Conservation (phyloP, 495 filamentous ascomycete species). For the Lineolata rhizophorae region DNA sequence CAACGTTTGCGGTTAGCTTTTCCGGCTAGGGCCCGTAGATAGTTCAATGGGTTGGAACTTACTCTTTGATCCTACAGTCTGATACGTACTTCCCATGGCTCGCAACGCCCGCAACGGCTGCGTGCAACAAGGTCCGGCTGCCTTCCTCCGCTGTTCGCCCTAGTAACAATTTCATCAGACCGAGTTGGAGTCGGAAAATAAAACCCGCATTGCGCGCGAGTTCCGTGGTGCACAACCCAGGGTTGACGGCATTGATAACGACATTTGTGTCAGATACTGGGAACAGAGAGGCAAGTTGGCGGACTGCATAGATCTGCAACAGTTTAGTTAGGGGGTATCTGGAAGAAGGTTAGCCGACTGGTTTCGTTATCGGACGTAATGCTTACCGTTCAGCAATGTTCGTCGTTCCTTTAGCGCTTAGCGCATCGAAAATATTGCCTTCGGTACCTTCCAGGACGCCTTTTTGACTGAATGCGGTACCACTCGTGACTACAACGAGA, state of each 20-base stretch:
- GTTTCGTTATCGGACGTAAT: not conserved
- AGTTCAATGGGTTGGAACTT: not conserved
- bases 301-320: not conserved
- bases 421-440: not conserved
- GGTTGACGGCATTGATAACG: constrained; percentile 1
- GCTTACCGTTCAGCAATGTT: not conserved
- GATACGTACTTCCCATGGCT: constrained; percentile 1
- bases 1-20: constrained; percentile 1
- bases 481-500: constrained; percentile 6
- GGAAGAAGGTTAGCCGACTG: not conserved
- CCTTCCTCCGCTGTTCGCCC: not conserved
- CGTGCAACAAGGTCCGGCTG: not conserved
- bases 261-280: not conserved
- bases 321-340: not conserved
- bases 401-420: not conserved
- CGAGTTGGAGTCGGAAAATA: not conserved
- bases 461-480: constrained; percentile 18
- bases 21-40: not conserved
- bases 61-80: constrained; percentile 1
- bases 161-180: not conserved
- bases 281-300: not conserved
- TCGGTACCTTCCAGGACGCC: not conserved
- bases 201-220: not conserved
- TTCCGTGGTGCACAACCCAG: constrained; percentile 1
- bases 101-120: not conserved